Percentiles rank a stretch among this genome's conserved stretches.
These are phyloP conservation scores for Clitocybe nebularis DNA, from an alignment of 1,284 basidiomycete genomes.

Conservation along the genomic window DNA sequence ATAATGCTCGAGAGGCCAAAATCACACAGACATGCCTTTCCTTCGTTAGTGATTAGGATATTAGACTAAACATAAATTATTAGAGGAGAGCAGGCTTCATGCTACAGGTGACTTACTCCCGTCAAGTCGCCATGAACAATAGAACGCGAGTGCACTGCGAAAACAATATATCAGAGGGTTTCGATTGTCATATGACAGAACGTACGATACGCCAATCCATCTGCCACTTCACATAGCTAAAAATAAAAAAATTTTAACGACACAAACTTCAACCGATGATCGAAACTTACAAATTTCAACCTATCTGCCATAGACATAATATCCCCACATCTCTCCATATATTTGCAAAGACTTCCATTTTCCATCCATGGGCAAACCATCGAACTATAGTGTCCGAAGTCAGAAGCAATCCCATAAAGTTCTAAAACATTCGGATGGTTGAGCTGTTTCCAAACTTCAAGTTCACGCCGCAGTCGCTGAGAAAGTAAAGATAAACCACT, in stretches of 20 bases:
- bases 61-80: slow-evolving; percentile 28
- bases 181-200: slow-evolving; percentile 1
- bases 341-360: slow-evolving; percentile 40
- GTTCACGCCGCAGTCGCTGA: slow-evolving; percentile 36
- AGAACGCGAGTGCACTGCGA: slow-evolving; percentile 31
- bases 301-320: slow-evolving; percentile 32
- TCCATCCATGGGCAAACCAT: slow-evolving; percentile 49
- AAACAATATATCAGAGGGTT: background rate
- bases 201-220: slow-evolving; percentile 33
- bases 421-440: slow-evolving; percentile 37
- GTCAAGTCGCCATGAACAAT: slow-evolving; percentile 40
- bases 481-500: no score
- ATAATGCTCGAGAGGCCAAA: slow-evolving; percentile 39
- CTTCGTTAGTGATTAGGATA: slow-evolving; percentile 35
- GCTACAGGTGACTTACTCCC: slow-evolving; percentile 24
- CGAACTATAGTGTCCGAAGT: slow-evolving; percentile 37
- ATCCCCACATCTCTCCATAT: slow-evolving; percentile 36
- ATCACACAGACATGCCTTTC: slow-evolving; percentile 33
- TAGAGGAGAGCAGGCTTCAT: background rate
- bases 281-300: slow-evolving; percentile 27
- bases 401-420: slow-evolving; percentile 33
- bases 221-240: slow-evolving; percentile 33
- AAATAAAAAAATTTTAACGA: background rate
- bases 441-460: slow-evolving; percentile 37
- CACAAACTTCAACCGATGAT: background rate